A percentile compares a stretch with the other conserved stretches of the same genome.
These are phyloP conservation scores for Globisporangium canariense DNA, from an alignment of 352 stramenopile genomes.

Conservation along the genomic window DNA sequence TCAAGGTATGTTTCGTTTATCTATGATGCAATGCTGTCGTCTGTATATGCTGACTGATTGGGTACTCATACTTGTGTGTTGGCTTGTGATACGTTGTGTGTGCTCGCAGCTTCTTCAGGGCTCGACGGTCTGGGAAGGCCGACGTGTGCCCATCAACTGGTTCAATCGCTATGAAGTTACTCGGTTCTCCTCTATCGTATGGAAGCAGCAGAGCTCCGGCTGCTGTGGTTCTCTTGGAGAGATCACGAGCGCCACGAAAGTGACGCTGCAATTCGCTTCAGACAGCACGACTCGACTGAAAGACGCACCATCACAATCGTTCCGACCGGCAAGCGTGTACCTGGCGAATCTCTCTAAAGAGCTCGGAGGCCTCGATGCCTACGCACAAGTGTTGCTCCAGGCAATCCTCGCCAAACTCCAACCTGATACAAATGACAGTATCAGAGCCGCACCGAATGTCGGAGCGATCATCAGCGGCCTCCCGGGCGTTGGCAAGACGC, in stretches of 20 bases:
- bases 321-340: constrained; percentile 29
- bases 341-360: constrained; percentile 26
- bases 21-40: not conserved
- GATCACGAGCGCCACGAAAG: constrained; percentile 20
- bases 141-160: constrained; percentile 35
- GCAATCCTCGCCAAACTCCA: constrained; percentile 36
- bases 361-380: constrained; percentile 37
- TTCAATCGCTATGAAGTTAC: constrained; percentile 38
- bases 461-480: constrained; percentile 67
- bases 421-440: not conserved
- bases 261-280: constrained; percentile 30
- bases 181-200: constrained; percentile 28
- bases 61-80: not conserved
- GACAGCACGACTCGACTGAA: constrained; percentile 1
- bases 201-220: constrained; percentile 23
- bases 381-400: constrained; percentile 34
- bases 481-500: constrained; percentile 72
- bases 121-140: constrained; percentile 37
- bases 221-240: constrained; percentile 34
- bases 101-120: constrained; percentile 32
- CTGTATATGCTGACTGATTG: not conserved
- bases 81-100: not conserved
- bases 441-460: constrained; percentile 26
- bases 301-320: constrained; percentile 7
- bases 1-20: constrained; percentile 12